Evolutionary conservation across 371 early-diverging fungal genomes (phyloP).

Genomic region (Mucor ambiguus): DNA sequence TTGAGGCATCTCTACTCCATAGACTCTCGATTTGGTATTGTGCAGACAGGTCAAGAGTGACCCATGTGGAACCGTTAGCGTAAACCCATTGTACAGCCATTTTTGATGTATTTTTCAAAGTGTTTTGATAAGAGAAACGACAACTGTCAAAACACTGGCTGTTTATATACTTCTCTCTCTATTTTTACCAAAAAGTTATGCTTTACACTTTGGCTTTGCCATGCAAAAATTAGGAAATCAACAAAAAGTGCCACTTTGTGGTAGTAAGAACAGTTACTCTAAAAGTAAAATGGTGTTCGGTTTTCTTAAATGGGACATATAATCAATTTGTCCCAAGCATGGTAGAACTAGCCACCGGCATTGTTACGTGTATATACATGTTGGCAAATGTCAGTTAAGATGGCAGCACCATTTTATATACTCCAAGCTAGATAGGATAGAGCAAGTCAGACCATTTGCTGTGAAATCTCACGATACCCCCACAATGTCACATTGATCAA

Average conservation of each 20-base stretch:
- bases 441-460: not conserved
- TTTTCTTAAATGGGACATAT: not conserved
- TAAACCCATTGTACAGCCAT: slow-evolving; percentile 16
- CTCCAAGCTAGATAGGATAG: not conserved
- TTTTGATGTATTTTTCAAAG: not conserved
- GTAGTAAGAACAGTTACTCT: not conserved
- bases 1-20: slow-evolving; percentile 15
- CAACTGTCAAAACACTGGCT: not conserved
- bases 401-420: no score
- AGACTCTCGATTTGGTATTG: slow-evolving; percentile 13
- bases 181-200: not conserved
- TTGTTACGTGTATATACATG: not conserved
- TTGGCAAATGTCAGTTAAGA: not conserved
- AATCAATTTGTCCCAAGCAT: not conserved
- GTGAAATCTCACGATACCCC: not conserved
- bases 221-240: not conserved
- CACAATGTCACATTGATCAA: not conserved
- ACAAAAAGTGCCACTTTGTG: not conserved
- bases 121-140: no score
- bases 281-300: not conserved
- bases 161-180: not conserved
- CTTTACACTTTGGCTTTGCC: not conserved
- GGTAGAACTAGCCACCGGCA: not conserved
- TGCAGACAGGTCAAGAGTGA: slow-evolving; percentile 11
- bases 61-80: slow-evolving; percentile 18